Conservation (phyloP, 768 basidiomycete species). For the Scleroderma bovista region DNA sequence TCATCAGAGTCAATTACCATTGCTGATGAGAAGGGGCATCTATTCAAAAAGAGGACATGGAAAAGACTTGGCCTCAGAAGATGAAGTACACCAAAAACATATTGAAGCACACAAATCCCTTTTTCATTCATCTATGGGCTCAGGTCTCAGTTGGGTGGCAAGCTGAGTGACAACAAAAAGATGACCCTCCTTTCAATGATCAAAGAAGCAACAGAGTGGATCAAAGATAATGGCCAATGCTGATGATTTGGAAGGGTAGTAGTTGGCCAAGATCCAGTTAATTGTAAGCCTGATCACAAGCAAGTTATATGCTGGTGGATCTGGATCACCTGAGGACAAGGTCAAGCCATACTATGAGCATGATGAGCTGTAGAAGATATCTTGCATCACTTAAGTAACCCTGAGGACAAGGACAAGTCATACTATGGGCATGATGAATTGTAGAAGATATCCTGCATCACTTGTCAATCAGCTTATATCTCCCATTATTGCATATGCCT, state of each 20-base stretch:
- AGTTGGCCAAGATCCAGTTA: slow-evolving; percentile 21
- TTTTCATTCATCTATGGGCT: too few relatives aligned
- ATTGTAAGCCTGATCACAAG: slow-evolving; percentile 61
- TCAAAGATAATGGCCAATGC: too few relatives aligned
- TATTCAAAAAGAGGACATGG: slow-evolving; percentile 85
- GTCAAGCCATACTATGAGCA: slow-evolving; percentile 42
- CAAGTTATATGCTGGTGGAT: slow-evolving; percentile 55
- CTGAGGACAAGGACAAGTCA: slow-evolving; percentile 39
- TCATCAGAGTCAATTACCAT: slow-evolving; percentile 87
- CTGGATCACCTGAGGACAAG: slow-evolving; percentile 29
- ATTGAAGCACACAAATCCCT: too few relatives aligned
- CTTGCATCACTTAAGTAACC: neutral
- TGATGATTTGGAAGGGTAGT: slow-evolving; percentile 45
- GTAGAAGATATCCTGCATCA: slow-evolving; percentile 24
- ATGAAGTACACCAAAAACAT: slow-evolving; percentile 11
- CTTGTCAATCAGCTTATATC: too few relatives aligned
- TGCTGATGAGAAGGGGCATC: slow-evolving; percentile 93
- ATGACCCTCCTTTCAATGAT: too few relatives aligned
- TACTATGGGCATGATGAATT: slow-evolving; percentile 51
- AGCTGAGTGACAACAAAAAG: too few relatives aligned
- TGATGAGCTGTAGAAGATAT: slow-evolving; percentile 52
- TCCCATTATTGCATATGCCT: too few relatives aligned
- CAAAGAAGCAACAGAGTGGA: too few relatives aligned
- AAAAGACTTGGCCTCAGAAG: slow-evolving; percentile 70
- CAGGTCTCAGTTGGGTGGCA: too few relatives aligned